phyloP scores from a whole-genome alignment of 192 early-diverging fungal species.

The Rhizophagus prolifer region DNA sequence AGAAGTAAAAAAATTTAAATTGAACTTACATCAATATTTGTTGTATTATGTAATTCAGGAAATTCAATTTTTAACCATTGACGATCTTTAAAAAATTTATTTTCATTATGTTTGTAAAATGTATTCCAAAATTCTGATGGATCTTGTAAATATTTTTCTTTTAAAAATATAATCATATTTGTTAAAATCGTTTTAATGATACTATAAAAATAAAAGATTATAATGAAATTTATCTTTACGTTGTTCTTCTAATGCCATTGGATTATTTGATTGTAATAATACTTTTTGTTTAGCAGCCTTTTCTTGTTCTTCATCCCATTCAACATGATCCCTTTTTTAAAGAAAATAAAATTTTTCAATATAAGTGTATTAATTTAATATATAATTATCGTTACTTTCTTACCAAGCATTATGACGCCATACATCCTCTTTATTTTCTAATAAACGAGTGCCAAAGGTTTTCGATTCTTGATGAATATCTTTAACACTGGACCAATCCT shows the following conservation, averaged over 20 bases:
- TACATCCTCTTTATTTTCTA: slow-evolving; percentile 73
- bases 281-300: slow-evolving; percentile 74
- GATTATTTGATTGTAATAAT: slow-evolving; percentile 64
- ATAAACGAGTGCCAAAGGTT: slow-evolving; percentile 73
- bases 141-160: slow-evolving; percentile 47
- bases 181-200: no score
- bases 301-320: slow-evolving; percentile 85
- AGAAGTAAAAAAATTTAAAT: neutral
- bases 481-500: slow-evolving; percentile 14
- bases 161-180: neutral
- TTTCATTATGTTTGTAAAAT: slow-evolving; percentile 82
- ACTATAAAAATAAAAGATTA: neutral
- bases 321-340: slow-evolving; percentile 83
- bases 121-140: slow-evolving; percentile 71
- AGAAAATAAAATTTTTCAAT: neutral
- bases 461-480: neutral
- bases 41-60: slow-evolving; percentile 72
- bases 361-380: neutral
- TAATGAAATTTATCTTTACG: slow-evolving; percentile 34
- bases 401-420: slow-evolving; percentile 95
- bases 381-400: neutral
- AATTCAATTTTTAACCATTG: slow-evolving; percentile 96
- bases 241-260: slow-evolving; percentile 64
- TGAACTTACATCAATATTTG: slow-evolving; percentile 44
- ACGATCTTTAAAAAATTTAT: slow-evolving; percentile 95